Evolutionary conservation across 371 early-diverging fungal species (phyloP), one percentile per base, ranked within the genome.

Genomic region (Polyrhizophydium stewartii): DNA sequence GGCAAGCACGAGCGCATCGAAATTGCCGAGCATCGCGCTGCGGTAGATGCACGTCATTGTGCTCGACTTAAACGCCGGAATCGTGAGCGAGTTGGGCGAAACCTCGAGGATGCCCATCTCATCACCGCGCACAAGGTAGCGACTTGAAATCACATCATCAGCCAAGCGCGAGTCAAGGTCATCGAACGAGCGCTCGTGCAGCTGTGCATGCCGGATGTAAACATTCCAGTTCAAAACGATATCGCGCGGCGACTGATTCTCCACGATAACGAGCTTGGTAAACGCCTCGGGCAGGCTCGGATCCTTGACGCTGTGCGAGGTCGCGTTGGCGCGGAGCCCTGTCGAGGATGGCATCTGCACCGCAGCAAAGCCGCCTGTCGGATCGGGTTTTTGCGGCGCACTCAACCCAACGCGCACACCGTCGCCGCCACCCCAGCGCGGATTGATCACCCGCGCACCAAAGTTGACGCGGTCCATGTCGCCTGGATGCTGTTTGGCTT

Each of bases 161-260:
- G 57, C 37, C 3, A 53, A 19, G 6, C 59, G 31, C 19, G 35
- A 12, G 43, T 53, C 59, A 30, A 47, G 37, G 2, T 63, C 64
- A 5, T 19, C 13, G n/a, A 13, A 31, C 16, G 33, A 28, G 3
- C 28, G 49, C 28, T 47, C 49, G 49, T 47, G 49, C 16, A 16
- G 7, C 7, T 16, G 3, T 10, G 49, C 3, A 16, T 47, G 49
- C 3, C 49, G 60, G n/a, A 70, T 63, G 56, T 66, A 77, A 24
- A 69, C 55, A 19, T 49, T 65, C 77, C 77, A 77, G 1, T 59
- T 33, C 21, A 77, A 50, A 12, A 30, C 33, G 22, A 77, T 64
- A 22, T 74, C 68, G n/a, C 74, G 65, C 6, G 77, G 77, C 5
- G 77, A 71, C 45, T 73, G 74, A 45, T 77, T 77, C 41, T 77